Percentiles rank a stretch among this genome's conserved stretches.
Conservation (phyloP, 2,329 filamentous ascomycete species). For the Ophiocordyceps robertsii region DNA sequence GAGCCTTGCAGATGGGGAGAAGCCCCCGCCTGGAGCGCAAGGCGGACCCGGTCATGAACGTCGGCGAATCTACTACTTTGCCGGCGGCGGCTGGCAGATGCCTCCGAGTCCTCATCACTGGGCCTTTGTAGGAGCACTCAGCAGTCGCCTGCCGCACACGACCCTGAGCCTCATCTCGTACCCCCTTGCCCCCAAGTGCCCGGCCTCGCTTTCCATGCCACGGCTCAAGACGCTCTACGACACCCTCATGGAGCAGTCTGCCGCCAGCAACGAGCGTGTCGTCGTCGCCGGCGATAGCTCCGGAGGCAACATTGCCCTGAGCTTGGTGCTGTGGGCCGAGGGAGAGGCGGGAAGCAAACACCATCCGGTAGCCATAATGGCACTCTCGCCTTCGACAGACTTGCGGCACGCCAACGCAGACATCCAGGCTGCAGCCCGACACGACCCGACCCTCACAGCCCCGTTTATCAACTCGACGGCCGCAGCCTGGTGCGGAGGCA, state of each 20-base stretch:
- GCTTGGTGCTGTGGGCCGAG: slow-evolving; percentile 15
- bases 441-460: slow-evolving; percentile 12
- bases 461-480: slow-evolving; percentile 11
- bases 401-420: slow-evolving; percentile 9
- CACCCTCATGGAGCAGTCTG: slow-evolving; percentile 22
- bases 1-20: too few species aligned
- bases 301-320: slow-evolving; percentile 37
- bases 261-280: slow-evolving; percentile 22
- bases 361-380: slow-evolving; percentile 9
- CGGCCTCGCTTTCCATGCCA: slow-evolving; percentile 33
- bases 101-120: slow-evolving; percentile 37
- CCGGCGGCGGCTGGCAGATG: slow-evolving; percentile 41
- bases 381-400: slow-evolving; percentile 31
- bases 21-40: too few species aligned
- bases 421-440: slow-evolving; percentile 6
- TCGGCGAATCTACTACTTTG: slow-evolving; percentile 38
- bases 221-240: slow-evolving; percentile 30
- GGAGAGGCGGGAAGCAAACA: slow-evolving; percentile 17
- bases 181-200: slow-evolving; percentile 38
- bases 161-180: slow-evolving; percentile 34
- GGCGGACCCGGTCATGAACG: too few species aligned
- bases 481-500: slow-evolving; percentile 8
- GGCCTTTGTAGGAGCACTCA: slow-evolving; percentile 32
- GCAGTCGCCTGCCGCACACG: slow-evolving; percentile 22
- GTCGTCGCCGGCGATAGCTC: slow-evolving; percentile 41